Evolutionary conservation across 305 asterid species (phyloP).

Genomic region (Fraxinus floribunda): DNA sequence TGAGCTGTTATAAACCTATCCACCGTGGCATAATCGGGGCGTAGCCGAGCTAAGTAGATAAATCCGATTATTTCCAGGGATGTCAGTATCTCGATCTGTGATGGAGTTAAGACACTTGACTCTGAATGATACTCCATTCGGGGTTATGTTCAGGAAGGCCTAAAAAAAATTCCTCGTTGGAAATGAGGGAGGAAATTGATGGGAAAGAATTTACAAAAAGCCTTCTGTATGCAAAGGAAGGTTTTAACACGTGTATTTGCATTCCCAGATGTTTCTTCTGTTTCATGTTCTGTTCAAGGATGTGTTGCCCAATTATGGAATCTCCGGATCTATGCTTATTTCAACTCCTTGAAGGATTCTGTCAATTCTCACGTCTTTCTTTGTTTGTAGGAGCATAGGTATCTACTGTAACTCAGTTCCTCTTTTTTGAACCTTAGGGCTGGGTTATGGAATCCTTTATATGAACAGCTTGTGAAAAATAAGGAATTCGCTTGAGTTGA

Average conservation of each 20-base stretch:
- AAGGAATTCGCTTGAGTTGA: background rate
- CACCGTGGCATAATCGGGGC: background rate
- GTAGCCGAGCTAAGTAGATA: background rate
- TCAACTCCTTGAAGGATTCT: background rate
- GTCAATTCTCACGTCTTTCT: background rate
- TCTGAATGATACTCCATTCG: too few species aligned
- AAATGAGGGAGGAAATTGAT: too few species aligned
- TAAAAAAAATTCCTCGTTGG: too few species aligned
- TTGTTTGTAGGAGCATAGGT: background rate
- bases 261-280: too few species aligned
- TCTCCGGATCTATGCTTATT: background rate
- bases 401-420: background rate
- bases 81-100: constrained; percentile 21
- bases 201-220: too few species aligned
- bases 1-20: background rate
- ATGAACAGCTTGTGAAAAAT: background rate
- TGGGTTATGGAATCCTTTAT: background rate
- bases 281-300: too few species aligned
- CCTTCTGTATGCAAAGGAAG: too few species aligned
- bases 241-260: too few species aligned
- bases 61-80: constrained; percentile 25
- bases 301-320: background rate
- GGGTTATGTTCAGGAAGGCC: too few species aligned
- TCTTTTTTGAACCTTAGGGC: background rate
- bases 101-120: constrained; percentile 6